These are phyloP conservation scores for Podaxis mareebaensis DNA, from an alignment of 768 basidiomycete genomes.

Conservation along the genomic window DNA sequence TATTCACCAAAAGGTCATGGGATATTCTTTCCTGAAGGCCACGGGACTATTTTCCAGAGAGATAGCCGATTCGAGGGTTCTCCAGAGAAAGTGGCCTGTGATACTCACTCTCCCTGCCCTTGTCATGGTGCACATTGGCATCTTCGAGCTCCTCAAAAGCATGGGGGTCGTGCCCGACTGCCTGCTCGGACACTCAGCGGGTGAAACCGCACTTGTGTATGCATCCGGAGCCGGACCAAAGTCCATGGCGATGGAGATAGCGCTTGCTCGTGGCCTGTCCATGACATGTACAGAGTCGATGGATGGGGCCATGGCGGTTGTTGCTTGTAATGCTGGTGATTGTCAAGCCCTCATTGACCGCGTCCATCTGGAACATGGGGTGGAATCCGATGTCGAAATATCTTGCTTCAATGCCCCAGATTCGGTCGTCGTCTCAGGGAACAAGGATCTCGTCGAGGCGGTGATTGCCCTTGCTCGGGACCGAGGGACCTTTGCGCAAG, in stretches of 20 bases:
- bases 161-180: constrained; percentile 38
- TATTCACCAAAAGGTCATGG: constrained; percentile 28
- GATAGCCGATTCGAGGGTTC: constrained; percentile 11
- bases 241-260: constrained; percentile 42
- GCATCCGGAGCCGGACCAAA: constrained; percentile 42
- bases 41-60: constrained; percentile 36
- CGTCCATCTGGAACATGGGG: constrained; percentile 10
- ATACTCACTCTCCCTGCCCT: constrained; percentile 40
- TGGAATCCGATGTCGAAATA: constrained; percentile 32
- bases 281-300: constrained; percentile 32
- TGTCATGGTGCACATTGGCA: constrained; percentile 46
- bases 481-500: constrained; percentile 34
- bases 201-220: constrained; percentile 45
- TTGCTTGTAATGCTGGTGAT: constrained; percentile 32
- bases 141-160: constrained; percentile 39
- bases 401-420: constrained; percentile 41
- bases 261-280: constrained; percentile 41
- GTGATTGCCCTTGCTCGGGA: constrained; percentile 29
- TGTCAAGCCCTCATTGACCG: constrained; percentile 28
- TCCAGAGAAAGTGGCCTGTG: constrained; percentile 33
- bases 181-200: constrained; percentile 49
- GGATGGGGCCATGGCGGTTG: constrained; percentile 46
- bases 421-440: constrained; percentile 40
- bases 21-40: constrained; percentile 34
- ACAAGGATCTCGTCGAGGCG: constrained; percentile 25